Evolutionary conservation across 78 protist species (phyloP), one percentile per base, ranked within the genome.

Genomic region (Cyanophora paradoxa): DNA sequence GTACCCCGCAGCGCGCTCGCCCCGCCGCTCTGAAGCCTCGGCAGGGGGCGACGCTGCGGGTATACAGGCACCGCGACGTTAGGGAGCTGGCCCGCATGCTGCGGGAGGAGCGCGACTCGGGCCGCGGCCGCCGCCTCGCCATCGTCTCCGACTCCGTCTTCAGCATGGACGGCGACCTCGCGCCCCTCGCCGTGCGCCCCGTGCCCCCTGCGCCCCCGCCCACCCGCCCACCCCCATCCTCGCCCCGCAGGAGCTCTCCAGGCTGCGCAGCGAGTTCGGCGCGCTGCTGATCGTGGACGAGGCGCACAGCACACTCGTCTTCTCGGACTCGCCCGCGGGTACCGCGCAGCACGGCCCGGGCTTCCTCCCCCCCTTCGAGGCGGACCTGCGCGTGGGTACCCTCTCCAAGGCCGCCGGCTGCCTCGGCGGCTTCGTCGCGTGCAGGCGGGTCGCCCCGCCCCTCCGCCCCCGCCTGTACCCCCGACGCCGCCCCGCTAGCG

Each of bases 111-210:
- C n/a, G n/a, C n/a, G n/a, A n/a, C n/a, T 61, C 67, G 16, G 5
- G n/a, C 24, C 39, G 39, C 8, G 67, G 39, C 20, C 34, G 67
- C 33, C 58, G 59, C 26, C 34, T 37, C 22, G 22, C 40, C 2
- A 50, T 71, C 28, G 52, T 71, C 8, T 26, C 66, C 4, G 76
- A 71, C 65, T 39, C 56, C 31, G 54, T 71, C 57, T 71, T 71
- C 66, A 33, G 46, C 37, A 71, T 71, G 76, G 76, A 71, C 52
- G 76, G 76, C 44, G 76, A 71, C 54, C 3, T 11, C 3, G 76
- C 76, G 20, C 67, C 67, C 8, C 7, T 61, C n/a, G n/a, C n/a
- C n/a, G n/a, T n/a, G n/a, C n/a, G n/a, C n/a, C n/a, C n/a, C n/a
- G n/a, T n/a, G n/a, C n/a, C n/a, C n/a, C n/a, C n/a, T n/a, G n/a